phyloP scores from a whole-genome alignment of 2,329 filamentous ascomycete species.

The Penicillium sp. region DNA sequence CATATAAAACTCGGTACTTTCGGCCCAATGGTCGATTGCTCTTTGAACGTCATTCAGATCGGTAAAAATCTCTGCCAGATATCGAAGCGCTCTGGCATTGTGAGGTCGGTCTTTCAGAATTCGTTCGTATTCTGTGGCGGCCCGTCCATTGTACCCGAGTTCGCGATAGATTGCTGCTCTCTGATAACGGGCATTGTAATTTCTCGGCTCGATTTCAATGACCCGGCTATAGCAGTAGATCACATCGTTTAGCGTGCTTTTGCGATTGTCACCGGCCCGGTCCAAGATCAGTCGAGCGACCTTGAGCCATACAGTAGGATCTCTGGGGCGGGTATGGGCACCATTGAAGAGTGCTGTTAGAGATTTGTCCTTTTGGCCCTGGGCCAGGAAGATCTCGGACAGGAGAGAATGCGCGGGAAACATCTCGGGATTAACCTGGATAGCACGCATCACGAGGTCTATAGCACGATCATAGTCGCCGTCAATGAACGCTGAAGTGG shows the following conservation, averaged over 20 bases:
- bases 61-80: constrained; percentile 54
- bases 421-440: constrained; percentile 56
- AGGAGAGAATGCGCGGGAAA: constrained; percentile 56
- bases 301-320: constrained; percentile 53
- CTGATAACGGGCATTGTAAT: constrained; percentile 50
- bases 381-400: constrained; percentile 53
- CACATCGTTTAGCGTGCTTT: constrained; percentile 44
- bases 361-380: constrained; percentile 53
- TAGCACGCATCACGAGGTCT: constrained; percentile 44
- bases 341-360: constrained; percentile 53
- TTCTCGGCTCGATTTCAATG: constrained; percentile 48
- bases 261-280: constrained; percentile 42
- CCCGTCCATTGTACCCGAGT: constrained; percentile 43
- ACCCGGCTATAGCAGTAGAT: constrained; percentile 51
- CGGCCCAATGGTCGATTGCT: constrained; percentile 49
- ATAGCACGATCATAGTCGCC: constrained; percentile 43
- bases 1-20: constrained; percentile 48
- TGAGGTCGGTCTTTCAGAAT: constrained; percentile 51
- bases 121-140: constrained; percentile 49
- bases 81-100: constrained; percentile 50
- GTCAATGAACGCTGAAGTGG: constrained; percentile 47
- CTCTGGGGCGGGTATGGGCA: constrained; percentile 51
- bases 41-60: constrained; percentile 46
- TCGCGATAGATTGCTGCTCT: constrained; percentile 53
- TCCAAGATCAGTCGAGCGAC: constrained; percentile 52